Base-by-base conservation (phyloP, 2,329 filamentous ascomycete genomes). In the Onygenales sp. region DNA sequence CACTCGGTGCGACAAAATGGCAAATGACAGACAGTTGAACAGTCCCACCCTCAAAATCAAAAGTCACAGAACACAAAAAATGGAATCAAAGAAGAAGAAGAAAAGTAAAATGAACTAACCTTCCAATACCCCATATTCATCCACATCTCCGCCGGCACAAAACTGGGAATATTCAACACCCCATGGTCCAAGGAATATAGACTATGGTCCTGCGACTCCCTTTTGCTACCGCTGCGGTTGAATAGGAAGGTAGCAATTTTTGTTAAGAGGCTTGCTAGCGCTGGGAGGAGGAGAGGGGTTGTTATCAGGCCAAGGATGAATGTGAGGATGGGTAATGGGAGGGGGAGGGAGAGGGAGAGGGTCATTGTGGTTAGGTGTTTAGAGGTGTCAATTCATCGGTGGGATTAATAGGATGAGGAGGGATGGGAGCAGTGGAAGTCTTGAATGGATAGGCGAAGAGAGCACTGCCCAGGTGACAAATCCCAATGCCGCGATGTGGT, bases 121-220 rank as follows among this genome's bases (percentile, higher is more conserved):
- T 74, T 75, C 80, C 80, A 83, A 55, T 78, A 82, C 0, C 80
- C 80, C 67, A 83, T 75, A 54, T 82, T 83, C 78, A 83, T 83
- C 79, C 80, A 83, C 78, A 82, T 79, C n/a, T 71, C 72, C 5
- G 63, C 60, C 2, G 74, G 67, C 1, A 75, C 74, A 1, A 77
- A 61, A 7, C 48, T 43, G 14, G 70, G 65, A 21, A 79, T 57
- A 59, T 82, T 80, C 48, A 82, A 72, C 56, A 78, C 74, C 57
- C 78, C 80, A 69, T 82, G 80, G 14, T 78, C 75, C 6, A 82
- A 66, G 1, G 75, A 74, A 57, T 82, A 82, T 11, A 68, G 45
- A 7, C n/a, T 31, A 43, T 50, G 48, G 14, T 35, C 38, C 11
- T 43, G 14, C 14, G 42, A 5, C 21, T 27, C 21, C 21, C 11